Base-by-base conservation (phyloP, 2,329 filamentous ascomycete species). In the Neofusicoccum ribis region DNA sequence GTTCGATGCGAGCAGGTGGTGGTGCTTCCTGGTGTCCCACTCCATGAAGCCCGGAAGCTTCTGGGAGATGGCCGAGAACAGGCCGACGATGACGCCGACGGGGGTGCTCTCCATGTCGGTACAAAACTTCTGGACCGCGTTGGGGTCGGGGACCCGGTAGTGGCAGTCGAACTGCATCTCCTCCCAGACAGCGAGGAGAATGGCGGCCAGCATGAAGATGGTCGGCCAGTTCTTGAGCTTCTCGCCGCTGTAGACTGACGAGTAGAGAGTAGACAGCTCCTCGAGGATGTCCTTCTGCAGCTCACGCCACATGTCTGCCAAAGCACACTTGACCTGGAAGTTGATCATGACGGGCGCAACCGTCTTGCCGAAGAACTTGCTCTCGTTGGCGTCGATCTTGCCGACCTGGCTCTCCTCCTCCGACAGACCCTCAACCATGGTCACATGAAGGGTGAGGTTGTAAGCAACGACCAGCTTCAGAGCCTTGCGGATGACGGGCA, bases 121-220 rank as follows among this genome's bases (percentile, higher is more conserved):
- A 83, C 93, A 97, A 84, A 98, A 98, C 82, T 96, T 97, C 74
- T 94, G 88, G 68, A 97, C 93, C 5, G 91, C 90, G 58, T 86
- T 84, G 63, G 90, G 86, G 76, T 97, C 93, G 4, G 91, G 92
- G 3, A 96, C 89, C 61, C 94, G 91, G 85, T 97, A 98, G 81
- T 97, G 92, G 84, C 91, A 96, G 81, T 98, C 94, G 75, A 97
- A 98, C 78, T 98, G 93, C 88, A 98, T 97, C 85, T 97, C 91
- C 78, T 98, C 94, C 94, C 94, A 98, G 20, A 98, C 92, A 11
- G 92, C 92, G 54, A 98, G 85, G 39, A 98, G 87, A 68, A 98
- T 95, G 4, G 92, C 93, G 9, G 93, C 94, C 64, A 97, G 85
- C 87, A 98, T 96, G 85, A 97, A 98, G 77, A 98, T 98, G 56